phyloP scores from a whole-genome alignment of 495 filamentous ascomycete species.

The Chaetomium tenue region DNA sequence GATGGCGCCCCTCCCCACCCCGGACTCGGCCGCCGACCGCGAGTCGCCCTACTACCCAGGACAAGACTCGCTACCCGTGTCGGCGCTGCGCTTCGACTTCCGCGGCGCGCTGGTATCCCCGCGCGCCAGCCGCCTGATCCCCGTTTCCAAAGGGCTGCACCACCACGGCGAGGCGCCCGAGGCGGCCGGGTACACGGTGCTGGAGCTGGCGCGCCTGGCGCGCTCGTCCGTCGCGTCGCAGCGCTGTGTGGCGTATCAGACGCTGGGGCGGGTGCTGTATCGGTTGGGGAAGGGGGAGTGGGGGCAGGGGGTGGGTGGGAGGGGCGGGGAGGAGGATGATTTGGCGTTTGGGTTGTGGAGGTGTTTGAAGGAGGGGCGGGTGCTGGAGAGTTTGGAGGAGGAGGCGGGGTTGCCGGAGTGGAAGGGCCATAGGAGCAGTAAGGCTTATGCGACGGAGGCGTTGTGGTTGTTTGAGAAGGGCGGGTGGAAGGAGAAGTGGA shows the following conservation, averaged over 20 bases:
- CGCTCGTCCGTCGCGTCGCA: conserved; percentile 81
- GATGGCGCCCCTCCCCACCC: conserved; percentile 70
- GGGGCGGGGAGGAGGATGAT: conserved; percentile 49
- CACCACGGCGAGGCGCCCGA: conserved; percentile 93
- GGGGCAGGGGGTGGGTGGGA: conserved; percentile 58
- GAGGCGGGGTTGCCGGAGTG: conserved; percentile 57
- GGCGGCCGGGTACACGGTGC: conserved; percentile 90
- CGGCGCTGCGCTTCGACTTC: conserved; percentile 85
- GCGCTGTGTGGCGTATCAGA: conserved; percentile 88
- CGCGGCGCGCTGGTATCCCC: conserved; percentile 74
- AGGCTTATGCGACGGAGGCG: conserved; percentile 83
- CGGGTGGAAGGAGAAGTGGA: conserved; percentile 56
- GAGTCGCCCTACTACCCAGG: conserved; percentile 76
- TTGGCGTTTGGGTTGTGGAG: conserved; percentile 65
- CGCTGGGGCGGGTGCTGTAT: conserved; percentile 80
- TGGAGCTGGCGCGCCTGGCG: conserved; percentile 78
- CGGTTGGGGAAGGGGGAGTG: conserved; percentile 78
- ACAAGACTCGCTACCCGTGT: conserved; percentile 66
- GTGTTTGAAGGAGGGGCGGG: conserved; percentile 70
- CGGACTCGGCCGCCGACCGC: conserved; percentile 56
- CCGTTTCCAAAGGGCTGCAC: conserved; percentile 76
- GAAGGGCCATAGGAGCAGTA: conserved; percentile 58
- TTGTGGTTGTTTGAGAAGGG: conserved; percentile 89
- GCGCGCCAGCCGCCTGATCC: conserved; percentile 64
- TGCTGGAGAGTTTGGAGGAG: conserved; percentile 68